Base-by-base conservation (phyloP, 129 eudicot genomes). In the Helianthus annuus region DNA sequence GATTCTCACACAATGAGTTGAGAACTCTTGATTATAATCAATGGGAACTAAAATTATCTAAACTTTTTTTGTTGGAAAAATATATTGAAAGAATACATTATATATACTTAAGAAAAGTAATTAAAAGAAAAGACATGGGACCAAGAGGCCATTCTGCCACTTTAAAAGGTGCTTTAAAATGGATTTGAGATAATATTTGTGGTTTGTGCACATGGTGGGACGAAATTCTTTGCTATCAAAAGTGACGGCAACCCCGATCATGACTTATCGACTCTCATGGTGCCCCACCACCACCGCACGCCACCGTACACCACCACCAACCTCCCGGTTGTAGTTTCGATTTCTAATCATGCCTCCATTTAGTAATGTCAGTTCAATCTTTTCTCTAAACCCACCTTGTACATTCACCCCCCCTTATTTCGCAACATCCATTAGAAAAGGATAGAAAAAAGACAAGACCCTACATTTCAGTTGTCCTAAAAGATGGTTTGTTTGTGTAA, bases 141-240 rank as follows among this genome's bases (percentile, higher is more conserved):
- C 82, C 77, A 78, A 32, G 58, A 54, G 59, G 71, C 82, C 82
- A 78, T 78, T 64, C 77, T 45, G 77, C 82, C 77, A 70, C 77
- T 70, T 71, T 63, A 71, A 78, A 78, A 78, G 77, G 19, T 71
- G 77, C 68, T 71, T 78, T 71, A 64, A 71, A 70, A 54, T 53
- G 67, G n/a, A 78, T 52, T 63, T 36, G 70, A 24, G 72, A 78
- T 78, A 66, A 78, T 71, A 64, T 78, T 39, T 15, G 69, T 63
- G 70, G 10, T 61, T 62, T 70, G 72, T 71, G 82, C 82, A 78
- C 82, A 71, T 78, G 82, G 82, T 71, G 82, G 82, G 81, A 36
- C 81, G 76, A 61, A 14, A 48, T 39, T 64, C 49, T 78, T 70
- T 78, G 77, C 59, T 44, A 70, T 71, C 77, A 78, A 78, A 78